Percentiles rank a stretch among this genome's conserved stretches.
Conservation (phyloP, 2,329 filamentous ascomycete genomes). For the Fusarium sp. region DNA sequence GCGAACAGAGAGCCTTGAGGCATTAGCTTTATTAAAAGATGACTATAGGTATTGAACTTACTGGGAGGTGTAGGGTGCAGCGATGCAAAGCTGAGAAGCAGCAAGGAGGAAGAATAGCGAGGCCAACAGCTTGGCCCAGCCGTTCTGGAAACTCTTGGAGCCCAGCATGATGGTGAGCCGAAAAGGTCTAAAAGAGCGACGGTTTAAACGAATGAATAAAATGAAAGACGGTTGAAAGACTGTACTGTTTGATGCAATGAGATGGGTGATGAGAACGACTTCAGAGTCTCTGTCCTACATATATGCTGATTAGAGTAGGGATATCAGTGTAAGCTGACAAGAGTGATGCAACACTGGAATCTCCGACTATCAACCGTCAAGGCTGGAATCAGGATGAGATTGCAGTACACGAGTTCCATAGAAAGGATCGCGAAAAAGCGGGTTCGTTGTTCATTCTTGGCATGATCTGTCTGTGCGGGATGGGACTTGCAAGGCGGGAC, state of each 20-base stretch:
- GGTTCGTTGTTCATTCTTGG: neutral
- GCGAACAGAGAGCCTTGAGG: neutral
- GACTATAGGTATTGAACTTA: neutral
- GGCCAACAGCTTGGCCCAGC: neutral
- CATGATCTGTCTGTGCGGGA: neutral
- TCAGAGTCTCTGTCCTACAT: neutral
- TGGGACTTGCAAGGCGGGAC: neutral
- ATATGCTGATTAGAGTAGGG: neutral
- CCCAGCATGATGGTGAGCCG: neutral
- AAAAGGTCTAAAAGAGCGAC: neutral
- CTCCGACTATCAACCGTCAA: neutral
- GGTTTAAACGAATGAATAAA: neutral
- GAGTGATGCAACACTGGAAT: too few species aligned
- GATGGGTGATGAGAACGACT: neutral
- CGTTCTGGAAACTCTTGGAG: neutral
- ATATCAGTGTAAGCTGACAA: neutral
- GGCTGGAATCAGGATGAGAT: neutral
- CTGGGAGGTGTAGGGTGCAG: neutral
- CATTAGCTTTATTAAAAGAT: neutral
- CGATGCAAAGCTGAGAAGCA: slow-evolving; percentile 2
- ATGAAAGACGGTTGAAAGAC: neutral
- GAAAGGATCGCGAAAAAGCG: slow-evolving; percentile 2
- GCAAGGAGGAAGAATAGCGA: neutral
- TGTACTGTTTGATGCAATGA: neutral
- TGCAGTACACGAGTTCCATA: slow-evolving; percentile 5